Base-by-base conservation (phyloP, 176 grass and related monocot genomes). In the Zea luxurians region DNA sequence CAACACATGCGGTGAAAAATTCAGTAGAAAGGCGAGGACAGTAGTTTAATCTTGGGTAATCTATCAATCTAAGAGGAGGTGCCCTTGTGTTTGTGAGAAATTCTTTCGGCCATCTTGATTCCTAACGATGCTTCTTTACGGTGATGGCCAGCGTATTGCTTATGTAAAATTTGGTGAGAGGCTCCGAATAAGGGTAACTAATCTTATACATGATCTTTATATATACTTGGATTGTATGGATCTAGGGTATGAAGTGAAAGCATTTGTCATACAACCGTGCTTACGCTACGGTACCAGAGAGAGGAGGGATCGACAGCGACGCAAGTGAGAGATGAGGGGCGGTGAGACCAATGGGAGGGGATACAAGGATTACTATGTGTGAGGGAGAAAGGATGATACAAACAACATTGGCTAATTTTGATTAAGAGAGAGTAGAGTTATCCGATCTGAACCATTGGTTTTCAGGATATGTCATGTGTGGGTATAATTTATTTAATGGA, bases 101-200 rank as follows among this genome's bases (percentile, higher is more conserved):
- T 85, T 82, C 71, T 76, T 84, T 90, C 60, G 66, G 78, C 78
- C 5, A 59, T 82, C 72, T 37, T 70, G 61, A 53, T 13, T 49
- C 10, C 21, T 68, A 66, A 71, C 7, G 55, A 38, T 80, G 63
- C 68, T 82, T 79, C 12, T 79, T 80, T 68, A 86, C 41, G 60
- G 37, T 70, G 78, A 70, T 87, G 73, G 48, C 48, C 17, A 66
- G n/a, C 47, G 20, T 76, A 45, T 82, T 82, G 44, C 71, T 86
- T 66, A 83, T 90, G 84, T 89, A 80, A 84, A 89, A 84, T 77
- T 60, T 83, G 60, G 53, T 77, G 75, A 69, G 52, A 79, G 64
- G 75, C 61, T 77, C 34, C 48, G 10, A 77, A 83, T 83, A 81
- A 88, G 58, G 59, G 27, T 66, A 81, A 65, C 60, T 76, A 74